Percentiles rank a stretch among this genome's conserved stretches.
These are phyloP conservation scores for Butyriboletus loyo DNA, from an alignment of 768 basidiomycete genomes.

Conservation along the genomic window DNA sequence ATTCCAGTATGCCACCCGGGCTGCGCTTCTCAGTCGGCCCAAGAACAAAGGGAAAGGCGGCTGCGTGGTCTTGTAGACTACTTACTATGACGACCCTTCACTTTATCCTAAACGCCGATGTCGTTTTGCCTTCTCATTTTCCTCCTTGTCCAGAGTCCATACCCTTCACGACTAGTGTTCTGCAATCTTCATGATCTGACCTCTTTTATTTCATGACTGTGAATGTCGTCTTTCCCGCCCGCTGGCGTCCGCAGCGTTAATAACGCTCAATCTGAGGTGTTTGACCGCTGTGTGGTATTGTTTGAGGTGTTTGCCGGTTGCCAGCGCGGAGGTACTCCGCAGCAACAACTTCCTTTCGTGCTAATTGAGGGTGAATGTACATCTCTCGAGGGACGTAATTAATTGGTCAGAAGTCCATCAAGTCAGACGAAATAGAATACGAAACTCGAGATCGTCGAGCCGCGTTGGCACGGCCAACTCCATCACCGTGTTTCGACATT, in stretches of 20 bases:
- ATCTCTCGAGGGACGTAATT: no score
- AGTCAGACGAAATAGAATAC: no score
- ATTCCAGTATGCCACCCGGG: slow-evolving; percentile 95
- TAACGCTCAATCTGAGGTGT: background rate
- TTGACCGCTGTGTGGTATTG: slow-evolving; percentile 1
- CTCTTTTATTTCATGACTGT: slow-evolving; percentile 19
- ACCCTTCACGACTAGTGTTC: slow-evolving; percentile 38
- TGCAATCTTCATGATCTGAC: slow-evolving; percentile 39
- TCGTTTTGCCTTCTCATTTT: slow-evolving; percentile 15
- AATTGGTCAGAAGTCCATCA: no score
- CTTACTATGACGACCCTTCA: slow-evolving; percentile 15
- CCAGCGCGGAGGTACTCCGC: slow-evolving; percentile 16
- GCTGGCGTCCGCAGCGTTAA: background rate
- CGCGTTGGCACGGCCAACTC: no score
- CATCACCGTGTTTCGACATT: background rate
- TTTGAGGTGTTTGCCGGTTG: slow-evolving; percentile 16
- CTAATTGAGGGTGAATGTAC: no score
- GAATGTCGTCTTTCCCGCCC: slow-evolving; percentile 7
- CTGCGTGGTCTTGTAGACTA: slow-evolving; percentile 46
- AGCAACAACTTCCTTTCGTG: no score
- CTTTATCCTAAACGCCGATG: slow-evolving; percentile 22
- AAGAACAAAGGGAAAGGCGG: slow-evolving; percentile 41
- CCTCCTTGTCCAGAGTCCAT: slow-evolving; percentile 29
- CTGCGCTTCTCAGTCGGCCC: slow-evolving; percentile 71
- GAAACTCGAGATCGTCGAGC: background rate